phyloP scores from a whole-genome alignment of 1,284 basidiomycete genomes.

The Marasmius sp. region DNA sequence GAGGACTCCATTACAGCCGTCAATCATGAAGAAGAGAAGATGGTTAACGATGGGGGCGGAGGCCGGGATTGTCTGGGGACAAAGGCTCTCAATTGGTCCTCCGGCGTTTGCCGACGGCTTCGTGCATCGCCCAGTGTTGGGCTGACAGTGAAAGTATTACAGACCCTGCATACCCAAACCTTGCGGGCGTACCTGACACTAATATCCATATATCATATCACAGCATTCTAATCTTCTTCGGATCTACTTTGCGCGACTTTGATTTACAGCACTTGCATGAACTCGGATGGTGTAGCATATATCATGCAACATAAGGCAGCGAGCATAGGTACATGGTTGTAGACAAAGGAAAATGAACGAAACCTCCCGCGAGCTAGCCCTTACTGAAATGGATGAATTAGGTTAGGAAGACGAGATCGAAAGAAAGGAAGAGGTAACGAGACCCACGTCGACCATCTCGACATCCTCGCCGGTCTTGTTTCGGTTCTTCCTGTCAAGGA shows the following conservation, averaged over 20 bases:
- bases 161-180: too few relatives aligned
- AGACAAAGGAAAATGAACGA: not conserved
- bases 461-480: constrained; percentile 67
- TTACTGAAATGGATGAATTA: not conserved
- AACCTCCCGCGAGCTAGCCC: not conserved
- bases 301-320: not conserved
- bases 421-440: constrained; percentile 4
- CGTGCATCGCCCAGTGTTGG: too few relatives aligned
- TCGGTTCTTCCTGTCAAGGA: constrained; percentile 79
- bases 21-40: not conserved
- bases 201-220: too few relatives aligned
- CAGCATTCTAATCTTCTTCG: too few relatives aligned
- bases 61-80: too few relatives aligned
- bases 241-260: too few relatives aligned
- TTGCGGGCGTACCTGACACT: too few relatives aligned
- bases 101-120: too few relatives aligned
- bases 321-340: not conserved
- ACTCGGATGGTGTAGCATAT: not conserved
- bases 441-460: constrained; percentile 76
- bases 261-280: too few relatives aligned
- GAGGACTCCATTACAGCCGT: not conserved
- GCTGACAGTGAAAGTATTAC: too few relatives aligned
- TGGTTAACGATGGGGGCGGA: not conserved
- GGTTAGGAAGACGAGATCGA: not conserved
- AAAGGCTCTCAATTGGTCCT: too few relatives aligned